Conservation (phyloP, 495 filamentous ascomycete species). For the Daldinia bambusicola region DNA sequence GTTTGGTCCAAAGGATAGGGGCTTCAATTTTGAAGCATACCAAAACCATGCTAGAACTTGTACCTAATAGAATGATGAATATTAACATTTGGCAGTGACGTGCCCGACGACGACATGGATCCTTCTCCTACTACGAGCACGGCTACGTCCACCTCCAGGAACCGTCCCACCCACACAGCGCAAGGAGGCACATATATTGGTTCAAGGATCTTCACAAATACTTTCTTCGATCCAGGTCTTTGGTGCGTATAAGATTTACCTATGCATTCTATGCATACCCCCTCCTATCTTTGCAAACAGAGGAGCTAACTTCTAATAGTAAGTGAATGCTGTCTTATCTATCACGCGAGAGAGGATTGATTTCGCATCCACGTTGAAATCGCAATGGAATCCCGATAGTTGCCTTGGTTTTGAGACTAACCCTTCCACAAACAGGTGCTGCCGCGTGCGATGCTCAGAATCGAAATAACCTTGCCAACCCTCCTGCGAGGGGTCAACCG, state of each 20-base stretch:
- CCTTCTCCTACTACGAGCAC: conserved; percentile 23
- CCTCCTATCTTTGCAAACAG: not conserved
- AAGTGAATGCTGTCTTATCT: not conserved
- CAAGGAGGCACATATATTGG: conserved; percentile 54
- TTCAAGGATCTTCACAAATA: conserved; percentile 53
- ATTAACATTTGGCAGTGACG: not conserved
- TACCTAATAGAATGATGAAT: not conserved
- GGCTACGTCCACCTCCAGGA: conserved; percentile 1
- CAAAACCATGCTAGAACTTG: not conserved
- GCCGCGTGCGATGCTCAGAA: conserved; percentile 56
- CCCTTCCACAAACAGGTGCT: conserved; percentile 40
- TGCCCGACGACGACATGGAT: conserved; percentile 3
- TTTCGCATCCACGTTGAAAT: too few relatives aligned
- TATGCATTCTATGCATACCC: not conserved
- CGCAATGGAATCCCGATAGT: not conserved
- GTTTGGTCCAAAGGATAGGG: too few relatives aligned
- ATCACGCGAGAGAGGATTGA: not conserved
- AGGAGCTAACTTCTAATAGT: not conserved
- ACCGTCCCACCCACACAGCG: not conserved
- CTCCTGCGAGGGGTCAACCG: conserved; percentile 43
- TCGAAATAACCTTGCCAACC: conserved; percentile 49
- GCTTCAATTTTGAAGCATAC: too few relatives aligned
- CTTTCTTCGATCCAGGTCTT: conserved; percentile 51
- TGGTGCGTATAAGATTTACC: conserved; percentile 28
- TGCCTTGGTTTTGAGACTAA: not conserved